phyloP scores from a whole-genome alignment of 2,329 filamentous ascomycete species.

The Pseudogymnoascus sp. region DNA sequence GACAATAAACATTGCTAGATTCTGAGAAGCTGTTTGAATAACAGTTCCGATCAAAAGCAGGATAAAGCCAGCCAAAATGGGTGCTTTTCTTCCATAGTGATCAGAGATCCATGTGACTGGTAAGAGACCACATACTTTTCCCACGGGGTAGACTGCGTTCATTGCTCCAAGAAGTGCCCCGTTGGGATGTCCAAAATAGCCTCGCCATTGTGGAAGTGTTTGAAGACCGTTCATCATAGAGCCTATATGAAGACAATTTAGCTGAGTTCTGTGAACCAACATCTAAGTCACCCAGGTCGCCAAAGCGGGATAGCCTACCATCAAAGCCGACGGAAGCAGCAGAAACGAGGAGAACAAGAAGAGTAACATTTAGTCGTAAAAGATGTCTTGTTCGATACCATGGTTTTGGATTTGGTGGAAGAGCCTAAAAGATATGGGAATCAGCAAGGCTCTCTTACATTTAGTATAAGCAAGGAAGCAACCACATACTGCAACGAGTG shows the following conservation, averaged over 20 bases:
- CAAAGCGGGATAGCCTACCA: conserved; percentile 13
- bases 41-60: conserved; percentile 37
- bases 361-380: conserved; percentile 18
- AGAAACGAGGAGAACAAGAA: conserved; percentile 18
- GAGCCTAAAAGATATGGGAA: background rate
- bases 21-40: conserved; percentile 32
- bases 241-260: background rate
- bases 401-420: background rate
- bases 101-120: conserved; percentile 35
- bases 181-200: conserved; percentile 34
- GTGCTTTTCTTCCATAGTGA: conserved; percentile 30
- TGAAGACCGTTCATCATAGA: conserved; percentile 42
- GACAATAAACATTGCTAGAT: conserved; percentile 35
- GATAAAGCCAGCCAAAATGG: conserved; percentile 20
- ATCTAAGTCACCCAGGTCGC: background rate
- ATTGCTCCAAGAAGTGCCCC: conserved; percentile 34
- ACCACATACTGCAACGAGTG: background rate
- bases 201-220: conserved; percentile 35
- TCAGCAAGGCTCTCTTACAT: background rate
- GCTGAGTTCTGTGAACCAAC: background rate
- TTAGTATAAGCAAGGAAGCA: background rate
- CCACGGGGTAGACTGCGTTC: conserved; percentile 33
- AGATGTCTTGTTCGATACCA: conserved; percentile 13
- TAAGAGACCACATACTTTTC: conserved; percentile 34
- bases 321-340: conserved; percentile 18